Percentiles rank a stretch among this genome's conserved stretches.
Evolutionary conservation across 306 rosid species (phyloP).

Genomic region (Dalbergia cultrata): DNA sequence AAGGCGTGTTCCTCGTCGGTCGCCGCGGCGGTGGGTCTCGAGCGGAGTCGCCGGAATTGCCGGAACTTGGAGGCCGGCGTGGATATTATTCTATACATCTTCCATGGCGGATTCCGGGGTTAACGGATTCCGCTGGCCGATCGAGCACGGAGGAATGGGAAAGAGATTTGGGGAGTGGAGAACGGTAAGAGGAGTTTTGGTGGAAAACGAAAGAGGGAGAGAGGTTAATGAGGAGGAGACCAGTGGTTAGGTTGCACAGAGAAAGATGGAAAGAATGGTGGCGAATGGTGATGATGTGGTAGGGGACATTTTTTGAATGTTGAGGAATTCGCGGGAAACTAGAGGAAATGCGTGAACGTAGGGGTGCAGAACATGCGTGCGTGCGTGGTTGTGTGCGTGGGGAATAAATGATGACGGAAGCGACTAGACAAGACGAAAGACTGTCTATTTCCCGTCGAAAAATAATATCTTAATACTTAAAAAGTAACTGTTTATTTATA

Average conservation of each 20-base stretch:
- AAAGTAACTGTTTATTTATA: too few relatives aligned
- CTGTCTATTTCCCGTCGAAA: background rate
- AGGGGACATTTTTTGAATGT: slow-evolving; percentile 40
- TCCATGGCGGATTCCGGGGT: slow-evolving; percentile 93
- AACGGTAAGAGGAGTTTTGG: background rate
- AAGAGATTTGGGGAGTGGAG: background rate
- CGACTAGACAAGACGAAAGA: background rate
- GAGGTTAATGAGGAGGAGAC: background rate
- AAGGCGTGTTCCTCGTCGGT: slow-evolving; percentile 59
- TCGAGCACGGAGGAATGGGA: background rate
- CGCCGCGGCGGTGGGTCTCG: background rate
- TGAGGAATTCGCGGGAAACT: slow-evolving; percentile 62
- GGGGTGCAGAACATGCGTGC: slow-evolving; percentile 2
- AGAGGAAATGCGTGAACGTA: slow-evolving; percentile 42
- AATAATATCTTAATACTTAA: too few relatives aligned
- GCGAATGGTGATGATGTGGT: slow-evolving; percentile 7
- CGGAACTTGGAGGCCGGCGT: slow-evolving; percentile 74
- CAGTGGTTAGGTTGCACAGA: background rate
- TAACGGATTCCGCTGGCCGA: slow-evolving; percentile 73
- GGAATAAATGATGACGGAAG: background rate
- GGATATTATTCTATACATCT: slow-evolving; percentile 83
- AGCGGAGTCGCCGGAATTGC: slow-evolving; percentile 61
- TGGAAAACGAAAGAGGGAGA: background rate
- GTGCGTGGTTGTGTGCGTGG: background rate
- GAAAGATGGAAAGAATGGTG: background rate